These are phyloP conservation scores for Colletotrichum sansevieriae DNA, from an alignment of 2,329 filamentous ascomycete genomes.

Conservation along the genomic window DNA sequence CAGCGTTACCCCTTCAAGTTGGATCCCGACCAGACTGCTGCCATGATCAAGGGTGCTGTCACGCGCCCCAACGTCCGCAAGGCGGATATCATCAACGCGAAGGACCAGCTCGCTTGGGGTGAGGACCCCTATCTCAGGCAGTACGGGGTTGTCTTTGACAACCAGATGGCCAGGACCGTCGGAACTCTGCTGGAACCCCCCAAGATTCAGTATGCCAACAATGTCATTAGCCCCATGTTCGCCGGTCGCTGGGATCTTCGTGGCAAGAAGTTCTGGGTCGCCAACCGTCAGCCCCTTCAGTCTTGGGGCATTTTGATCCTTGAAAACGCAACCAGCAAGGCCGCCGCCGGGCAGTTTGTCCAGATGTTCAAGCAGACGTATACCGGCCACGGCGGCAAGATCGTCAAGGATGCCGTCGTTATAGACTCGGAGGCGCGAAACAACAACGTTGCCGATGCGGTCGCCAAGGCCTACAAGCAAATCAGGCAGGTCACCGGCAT, in stretches of 20 bases:
- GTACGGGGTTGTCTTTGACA: conserved; percentile 80
- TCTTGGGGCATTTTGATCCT: conserved; percentile 83
- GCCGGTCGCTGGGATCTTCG: conserved; percentile 89
- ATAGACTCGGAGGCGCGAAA: conserved; percentile 43
- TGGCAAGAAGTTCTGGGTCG: conserved; percentile 79
- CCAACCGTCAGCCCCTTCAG: conserved; percentile 72
- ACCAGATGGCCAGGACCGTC: conserved; percentile 73
- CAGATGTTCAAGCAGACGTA: conserved; percentile 60
- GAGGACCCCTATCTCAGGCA: conserved; percentile 77
- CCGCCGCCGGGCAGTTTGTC: conserved; percentile 71
- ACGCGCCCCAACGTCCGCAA: conserved; percentile 79
- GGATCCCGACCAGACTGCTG: conserved; percentile 73
- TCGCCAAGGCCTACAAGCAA: conserved; percentile 67
- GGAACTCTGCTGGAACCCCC: conserved; percentile 81
- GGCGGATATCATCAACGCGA: conserved; percentile 74
- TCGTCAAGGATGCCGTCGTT: conserved; percentile 49
- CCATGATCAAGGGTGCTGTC: conserved; percentile 96
- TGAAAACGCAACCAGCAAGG: conserved; percentile 64
- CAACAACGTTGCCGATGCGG: conserved; percentile 63
- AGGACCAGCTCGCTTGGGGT: conserved; percentile 75
- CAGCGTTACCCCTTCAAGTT: conserved; percentile 76
- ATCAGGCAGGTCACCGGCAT: conserved; percentile 66
- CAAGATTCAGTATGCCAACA: conserved; percentile 74
- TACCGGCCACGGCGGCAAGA: conserved; percentile 62
- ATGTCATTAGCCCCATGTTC: conserved; percentile 70